phyloP scores from a whole-genome alignment of 1,284 basidiomycete genomes.

The Pulveroboletus sp. region DNA sequence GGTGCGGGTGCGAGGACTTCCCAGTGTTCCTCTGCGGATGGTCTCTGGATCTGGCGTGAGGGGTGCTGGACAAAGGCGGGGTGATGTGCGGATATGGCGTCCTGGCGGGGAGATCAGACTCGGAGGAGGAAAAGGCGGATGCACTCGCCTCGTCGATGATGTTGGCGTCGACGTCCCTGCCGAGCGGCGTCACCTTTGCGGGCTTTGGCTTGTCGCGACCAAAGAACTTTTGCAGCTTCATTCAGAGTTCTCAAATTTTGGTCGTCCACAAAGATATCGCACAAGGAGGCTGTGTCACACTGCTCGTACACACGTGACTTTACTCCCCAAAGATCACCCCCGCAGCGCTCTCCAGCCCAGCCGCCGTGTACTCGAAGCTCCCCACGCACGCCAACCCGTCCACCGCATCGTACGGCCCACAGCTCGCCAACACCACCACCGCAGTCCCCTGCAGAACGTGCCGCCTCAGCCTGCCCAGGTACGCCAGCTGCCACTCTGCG shows the following conservation, averaged over 20 bases:
- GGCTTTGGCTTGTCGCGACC: constrained; percentile 48
- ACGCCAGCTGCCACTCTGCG: constrained; percentile 53
- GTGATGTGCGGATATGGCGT: constrained; percentile 31
- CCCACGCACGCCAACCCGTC: constrained; percentile 39
- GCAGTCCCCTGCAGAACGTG: constrained; percentile 21
- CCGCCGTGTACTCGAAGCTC: constrained; percentile 59
- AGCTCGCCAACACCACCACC: constrained; percentile 55
- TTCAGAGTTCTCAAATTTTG: constrained; percentile 31
- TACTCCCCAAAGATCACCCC: constrained; percentile 48
- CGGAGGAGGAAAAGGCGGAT: too few species aligned
- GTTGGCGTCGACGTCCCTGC: constrained; percentile 38
- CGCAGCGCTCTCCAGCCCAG: constrained; percentile 48
- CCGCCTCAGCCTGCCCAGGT: constrained; percentile 40
- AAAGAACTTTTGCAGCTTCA: constrained; percentile 51
- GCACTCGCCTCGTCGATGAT: constrained; percentile 31
- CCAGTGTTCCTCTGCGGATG: constrained; percentile 50
- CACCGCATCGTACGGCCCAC: constrained; percentile 60
- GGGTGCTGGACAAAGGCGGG: constrained; percentile 17
- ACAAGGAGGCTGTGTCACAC: constrained; percentile 33
- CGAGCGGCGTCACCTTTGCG: constrained; percentile 35
- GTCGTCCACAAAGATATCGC: constrained; percentile 21
- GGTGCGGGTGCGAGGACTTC: constrained; percentile 39
- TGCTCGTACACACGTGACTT: constrained; percentile 23
- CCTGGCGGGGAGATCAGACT: constrained; percentile 15
- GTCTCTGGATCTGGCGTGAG: constrained; percentile 30